Conservation (phyloP, 2,329 filamentous ascomycete species). For the Dactylellina drechsleri region DNA sequence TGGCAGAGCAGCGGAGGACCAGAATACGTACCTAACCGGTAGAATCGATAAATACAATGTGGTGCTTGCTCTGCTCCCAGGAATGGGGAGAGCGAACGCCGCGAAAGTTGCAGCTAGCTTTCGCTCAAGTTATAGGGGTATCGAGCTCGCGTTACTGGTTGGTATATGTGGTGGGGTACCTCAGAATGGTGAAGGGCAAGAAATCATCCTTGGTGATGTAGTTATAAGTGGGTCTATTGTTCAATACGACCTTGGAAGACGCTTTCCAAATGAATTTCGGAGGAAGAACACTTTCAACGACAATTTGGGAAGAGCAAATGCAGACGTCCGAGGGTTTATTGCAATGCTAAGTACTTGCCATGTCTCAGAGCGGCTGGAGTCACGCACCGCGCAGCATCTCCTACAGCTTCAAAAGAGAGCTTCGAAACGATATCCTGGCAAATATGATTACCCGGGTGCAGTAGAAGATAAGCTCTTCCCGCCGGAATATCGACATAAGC, state of each 20-base stretch:
- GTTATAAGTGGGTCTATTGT: slow-evolving; percentile 58
- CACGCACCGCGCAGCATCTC: slow-evolving; percentile 45
- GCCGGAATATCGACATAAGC: slow-evolving; percentile 60
- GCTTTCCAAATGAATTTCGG: slow-evolving; percentile 53
- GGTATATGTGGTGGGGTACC: slow-evolving; percentile 62
- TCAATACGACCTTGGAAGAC: slow-evolving; percentile 58
- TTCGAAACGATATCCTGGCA: slow-evolving; percentile 10
- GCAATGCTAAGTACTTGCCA: slow-evolving; percentile 55
- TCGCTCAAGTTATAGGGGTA: slow-evolving; percentile 59
- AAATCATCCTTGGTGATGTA: slow-evolving; percentile 55
- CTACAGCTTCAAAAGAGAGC: slow-evolving; percentile 54
- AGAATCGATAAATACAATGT: slow-evolving; percentile 61
- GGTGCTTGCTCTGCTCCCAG: slow-evolving; percentile 60
- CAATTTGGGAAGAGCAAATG: slow-evolving; percentile 55
- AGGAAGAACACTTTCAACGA: slow-evolving; percentile 56
- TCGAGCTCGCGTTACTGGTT: slow-evolving; percentile 60
- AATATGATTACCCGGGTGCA: slow-evolving; percentile 59
- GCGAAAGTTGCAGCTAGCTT: slow-evolving; percentile 59
- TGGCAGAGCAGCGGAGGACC: slow-evolving; percentile 55
- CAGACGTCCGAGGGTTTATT: slow-evolving; percentile 59
- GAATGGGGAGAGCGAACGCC: slow-evolving; percentile 59
- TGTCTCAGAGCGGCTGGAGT: slow-evolving; percentile 44
- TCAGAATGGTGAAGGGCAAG: slow-evolving; percentile 7
- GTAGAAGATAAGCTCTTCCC: slow-evolving; percentile 59
- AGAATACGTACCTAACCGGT: slow-evolving; percentile 60